Evolutionary conservation across 345 rosid genomes (phyloP).

Genomic region (Mangifera indica): DNA sequence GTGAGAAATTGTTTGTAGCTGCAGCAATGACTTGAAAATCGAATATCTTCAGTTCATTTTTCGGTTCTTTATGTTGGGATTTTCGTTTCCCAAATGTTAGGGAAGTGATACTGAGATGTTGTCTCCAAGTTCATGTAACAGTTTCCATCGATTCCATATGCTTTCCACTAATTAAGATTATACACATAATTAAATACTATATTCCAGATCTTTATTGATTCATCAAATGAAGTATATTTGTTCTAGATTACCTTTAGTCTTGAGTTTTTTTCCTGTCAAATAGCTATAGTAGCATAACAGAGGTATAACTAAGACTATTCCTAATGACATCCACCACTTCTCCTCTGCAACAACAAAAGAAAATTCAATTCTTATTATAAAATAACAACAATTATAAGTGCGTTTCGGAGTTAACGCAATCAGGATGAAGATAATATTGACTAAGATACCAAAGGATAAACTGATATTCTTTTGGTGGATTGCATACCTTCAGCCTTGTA

Average conservation of each 20-base stretch:
- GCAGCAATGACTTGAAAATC: constrained; percentile 9
- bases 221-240: too few relatives aligned
- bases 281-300: too few relatives aligned
- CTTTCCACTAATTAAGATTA: neutral
- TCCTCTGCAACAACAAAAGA: neutral
- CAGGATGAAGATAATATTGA: neutral
- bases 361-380: neutral
- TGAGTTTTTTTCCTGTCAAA: neutral
- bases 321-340: neutral
- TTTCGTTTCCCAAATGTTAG: neutral
- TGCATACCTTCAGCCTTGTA: neutral
- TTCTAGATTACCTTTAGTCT: neutral
- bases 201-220: neutral
- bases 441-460: neutral
- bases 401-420: neutral
- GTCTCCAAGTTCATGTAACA: constrained; percentile 13
- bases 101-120: neutral
- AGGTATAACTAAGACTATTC: too few relatives aligned
- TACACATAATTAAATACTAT: too few relatives aligned
- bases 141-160: neutral
- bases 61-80: neutral
- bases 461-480: neutral
- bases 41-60: constrained; percentile 2
- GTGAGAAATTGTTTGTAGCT: constrained; percentile 7
- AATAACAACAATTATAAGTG: neutral